phyloP scores from a whole-genome alignment of 441 rosid species.

The Euphorbia corollata region DNA sequence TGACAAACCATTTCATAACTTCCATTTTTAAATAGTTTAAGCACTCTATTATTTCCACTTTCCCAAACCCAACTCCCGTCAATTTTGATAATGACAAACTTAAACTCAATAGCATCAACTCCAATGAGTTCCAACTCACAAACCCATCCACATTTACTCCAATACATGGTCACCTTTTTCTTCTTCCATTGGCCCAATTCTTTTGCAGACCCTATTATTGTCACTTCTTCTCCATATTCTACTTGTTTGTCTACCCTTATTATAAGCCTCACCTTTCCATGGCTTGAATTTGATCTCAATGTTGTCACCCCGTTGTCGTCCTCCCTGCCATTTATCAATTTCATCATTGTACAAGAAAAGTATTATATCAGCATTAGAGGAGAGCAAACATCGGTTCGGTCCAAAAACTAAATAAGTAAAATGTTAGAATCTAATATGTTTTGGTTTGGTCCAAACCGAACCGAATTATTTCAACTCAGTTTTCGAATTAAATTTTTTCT shows the following conservation, averaged over 20 bases:
- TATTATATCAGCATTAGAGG: too few relatives aligned
- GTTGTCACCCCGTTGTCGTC: slow-evolving; percentile 16
- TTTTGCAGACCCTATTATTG: slow-evolving; percentile 59
- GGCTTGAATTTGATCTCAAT: slow-evolving; percentile 29
- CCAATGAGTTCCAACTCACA: slow-evolving; percentile 53
- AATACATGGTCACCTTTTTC: slow-evolving; percentile 43
- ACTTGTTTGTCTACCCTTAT: slow-evolving; percentile 71
- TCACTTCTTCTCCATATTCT: slow-evolving; percentile 68
- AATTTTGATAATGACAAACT: slow-evolving; percentile 48
- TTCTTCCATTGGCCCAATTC: slow-evolving; percentile 88
- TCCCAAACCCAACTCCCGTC: slow-evolving; percentile 68
- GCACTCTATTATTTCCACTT: slow-evolving; percentile 58
- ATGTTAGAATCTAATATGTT: too few relatives aligned
- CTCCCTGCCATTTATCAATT: slow-evolving; percentile 30
- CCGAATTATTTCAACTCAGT: too few relatives aligned
- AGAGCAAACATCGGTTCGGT: too few relatives aligned
- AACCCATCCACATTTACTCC: slow-evolving; percentile 88
- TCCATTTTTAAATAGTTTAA: slow-evolving; percentile 59
- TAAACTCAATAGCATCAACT: slow-evolving; percentile 53
- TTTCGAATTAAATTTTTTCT: too few relatives aligned
- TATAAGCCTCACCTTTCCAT: slow-evolving; percentile 40
- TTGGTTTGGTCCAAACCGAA: too few relatives aligned
- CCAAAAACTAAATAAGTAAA: too few relatives aligned
- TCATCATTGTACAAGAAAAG: too few relatives aligned
- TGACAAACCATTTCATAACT: slow-evolving; percentile 48